These are phyloP conservation scores for Cryptosporidium sp. DNA, from an alignment of 169 alveolate species.

Conservation along the genomic window DNA sequence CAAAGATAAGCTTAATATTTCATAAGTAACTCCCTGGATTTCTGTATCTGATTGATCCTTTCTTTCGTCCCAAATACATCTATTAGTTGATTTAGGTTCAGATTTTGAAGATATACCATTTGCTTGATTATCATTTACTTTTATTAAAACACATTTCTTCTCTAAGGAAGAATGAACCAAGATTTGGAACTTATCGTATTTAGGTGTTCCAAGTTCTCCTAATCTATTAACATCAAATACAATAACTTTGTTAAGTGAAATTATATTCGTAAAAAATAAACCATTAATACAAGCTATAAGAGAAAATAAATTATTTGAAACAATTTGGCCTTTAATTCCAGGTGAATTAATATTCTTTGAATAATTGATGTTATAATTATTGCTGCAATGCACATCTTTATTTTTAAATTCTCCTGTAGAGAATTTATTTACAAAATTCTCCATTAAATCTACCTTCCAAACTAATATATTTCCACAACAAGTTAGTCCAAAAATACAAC, in stretches of 20 bases:
- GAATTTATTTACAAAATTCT: constrained; percentile 9
- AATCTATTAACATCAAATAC: constrained; percentile 49
- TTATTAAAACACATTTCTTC: constrained; percentile 29
- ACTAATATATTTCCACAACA: constrained; percentile 47
- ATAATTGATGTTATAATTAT: not conserved
- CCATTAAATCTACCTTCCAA: constrained; percentile 65
- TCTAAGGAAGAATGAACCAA: constrained; percentile 45
- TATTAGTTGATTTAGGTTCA: not conserved
- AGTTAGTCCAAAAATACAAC: constrained; percentile 69
- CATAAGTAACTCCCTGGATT: constrained; percentile 43
- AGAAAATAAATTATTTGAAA: constrained; percentile 30
- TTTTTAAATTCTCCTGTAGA: not conserved
- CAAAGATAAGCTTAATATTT: constrained; percentile 34
- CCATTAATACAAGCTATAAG: constrained; percentile 50
- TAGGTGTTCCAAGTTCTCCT: constrained; percentile 71
- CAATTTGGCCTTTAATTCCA: constrained; percentile 2
- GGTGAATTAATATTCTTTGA: not conserved
- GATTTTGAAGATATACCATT: not conserved
- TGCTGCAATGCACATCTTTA: not conserved
- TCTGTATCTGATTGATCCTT: constrained; percentile 22
- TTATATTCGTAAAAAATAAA: constrained; percentile 23
- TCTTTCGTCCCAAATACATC: constrained; percentile 59
- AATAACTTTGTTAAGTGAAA: constrained; percentile 39
- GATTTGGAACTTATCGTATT: constrained; percentile 39
- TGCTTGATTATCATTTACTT: constrained; percentile 9